phyloP scores from a whole-genome alignment of 129 eudicot species.

The Dittrichia graveolens region DNA sequence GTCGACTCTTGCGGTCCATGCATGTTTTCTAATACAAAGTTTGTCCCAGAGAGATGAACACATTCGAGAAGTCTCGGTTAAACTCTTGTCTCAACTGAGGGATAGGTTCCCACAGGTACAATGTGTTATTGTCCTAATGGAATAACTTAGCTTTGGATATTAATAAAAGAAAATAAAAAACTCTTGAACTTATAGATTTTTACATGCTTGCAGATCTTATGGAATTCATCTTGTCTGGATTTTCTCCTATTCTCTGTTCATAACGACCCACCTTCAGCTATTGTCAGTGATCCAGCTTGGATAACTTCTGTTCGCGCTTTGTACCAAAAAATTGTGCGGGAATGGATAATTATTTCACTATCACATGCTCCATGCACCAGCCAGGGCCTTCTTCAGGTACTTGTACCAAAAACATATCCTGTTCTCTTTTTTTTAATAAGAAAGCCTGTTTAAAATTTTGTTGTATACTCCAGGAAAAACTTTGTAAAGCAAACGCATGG shows the following conservation, averaged over 20 bases:
- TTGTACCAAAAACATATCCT: conserved; percentile 13
- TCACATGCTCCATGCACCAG: conserved; percentile 97
- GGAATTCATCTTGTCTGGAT: conserved; percentile 95
- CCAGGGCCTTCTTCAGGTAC: conserved; percentile 99
- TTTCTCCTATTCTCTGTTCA: conserved; percentile 77
- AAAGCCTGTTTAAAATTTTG: background rate
- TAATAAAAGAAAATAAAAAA: background rate
- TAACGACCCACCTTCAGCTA: conserved; percentile 75
- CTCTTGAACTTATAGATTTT: background rate
- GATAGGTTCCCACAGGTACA: conserved; percentile 94
- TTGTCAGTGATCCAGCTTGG: conserved; percentile 88
- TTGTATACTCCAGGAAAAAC: conserved; percentile 67
- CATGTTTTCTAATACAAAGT: conserved; percentile 83
- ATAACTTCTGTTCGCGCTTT: conserved; percentile 77
- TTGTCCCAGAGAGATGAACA: conserved; percentile 96
- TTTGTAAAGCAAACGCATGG: conserved; percentile 83
- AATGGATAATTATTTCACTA: conserved; percentile 90
- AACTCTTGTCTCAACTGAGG: conserved; percentile 73
- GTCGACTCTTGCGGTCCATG: conserved; percentile 75
- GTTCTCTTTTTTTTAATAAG: background rate
- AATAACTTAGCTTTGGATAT: background rate
- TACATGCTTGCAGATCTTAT: conserved; percentile 72
- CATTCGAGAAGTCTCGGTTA: conserved; percentile 77
- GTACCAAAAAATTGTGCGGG: conserved; percentile 86
- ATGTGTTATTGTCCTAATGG: background rate